Evolutionary conservation across 2,329 filamentous ascomycete genomes (phyloP), one percentile per base, ranked within the genome.

Genomic region (Cladophialophora yegresii): DNA sequence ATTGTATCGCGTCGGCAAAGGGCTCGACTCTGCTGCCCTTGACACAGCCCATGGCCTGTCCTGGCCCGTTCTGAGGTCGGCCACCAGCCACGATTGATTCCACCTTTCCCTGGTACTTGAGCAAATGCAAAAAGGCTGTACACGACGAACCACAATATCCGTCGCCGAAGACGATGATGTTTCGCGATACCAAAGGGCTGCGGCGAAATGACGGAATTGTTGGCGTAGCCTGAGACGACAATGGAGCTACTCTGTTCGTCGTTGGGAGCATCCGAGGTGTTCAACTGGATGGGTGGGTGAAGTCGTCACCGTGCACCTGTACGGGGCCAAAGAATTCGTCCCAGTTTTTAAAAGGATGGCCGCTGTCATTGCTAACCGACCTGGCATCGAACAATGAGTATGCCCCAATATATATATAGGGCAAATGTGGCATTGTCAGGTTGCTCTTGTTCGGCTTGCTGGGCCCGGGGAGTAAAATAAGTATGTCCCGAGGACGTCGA

Each of bases 31-130:
- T 59, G 9, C 67, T 64, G 4, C 87, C 88, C 70, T 88, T 86
- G 55, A 85, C 82, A 20, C 87, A 87, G 13, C 87, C 86, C n/a
- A 88, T 79, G 3, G 80, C 82, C 76, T 89, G 85, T 77, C 87
- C 89, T 0, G 83, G 81, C 4, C 76, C 77, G 0, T 78, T 70
- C 9, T 76, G 75, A 0, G 87, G 83, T 0, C 84, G 82, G 1
- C 88, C 88, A 8, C 88, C 87, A 28, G 87, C 77, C 1, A 80
- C 80, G 51, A 89, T 79, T 36, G 82, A 83, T 67, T 82, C 82
- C 2, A 89, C 82, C 22, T 83, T 81, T 20, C 77, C 83, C 63
- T 84, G 78, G 28, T 80, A 73, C 22, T 80, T 80, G 69, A 87
- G 76, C 69, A 86, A 78, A 67, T 87, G 82, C 9, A 80, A 78